These are phyloP conservation scores for Chondrostereum purpureum DNA, from an alignment of 1,284 basidiomycete species.

Conservation along the genomic window DNA sequence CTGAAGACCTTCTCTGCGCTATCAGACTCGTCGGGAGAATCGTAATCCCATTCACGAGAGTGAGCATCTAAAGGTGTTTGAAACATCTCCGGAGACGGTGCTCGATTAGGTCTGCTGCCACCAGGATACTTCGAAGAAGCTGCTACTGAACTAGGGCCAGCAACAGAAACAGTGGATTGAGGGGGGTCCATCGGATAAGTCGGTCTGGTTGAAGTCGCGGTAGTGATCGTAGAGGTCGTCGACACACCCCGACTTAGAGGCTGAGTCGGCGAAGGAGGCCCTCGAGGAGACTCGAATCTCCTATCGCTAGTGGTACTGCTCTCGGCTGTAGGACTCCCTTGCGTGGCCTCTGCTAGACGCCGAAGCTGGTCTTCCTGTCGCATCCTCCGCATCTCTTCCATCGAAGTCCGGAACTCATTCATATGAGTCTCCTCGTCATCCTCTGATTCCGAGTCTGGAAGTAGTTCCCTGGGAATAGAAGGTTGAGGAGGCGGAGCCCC, in stretches of 20 bases:
- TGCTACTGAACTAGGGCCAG: no score
- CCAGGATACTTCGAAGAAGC: no score
- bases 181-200: no score
- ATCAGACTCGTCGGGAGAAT: constrained; percentile 23
- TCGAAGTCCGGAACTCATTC: neutral
- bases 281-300: no score
- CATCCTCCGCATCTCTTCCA: neutral
- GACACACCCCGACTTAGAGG: no score
- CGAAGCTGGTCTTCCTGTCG: neutral
- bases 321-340: neutral
- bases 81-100: constrained; percentile 14
- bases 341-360: neutral
- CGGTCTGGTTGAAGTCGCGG: no score
- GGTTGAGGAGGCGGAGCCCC: neutral
- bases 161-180: no score
- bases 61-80: constrained; percentile 12
- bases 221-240: no score
- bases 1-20: constrained; percentile 29
- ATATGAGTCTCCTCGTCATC: neutral
- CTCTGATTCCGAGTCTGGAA: neutral
- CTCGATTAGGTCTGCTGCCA: neutral
- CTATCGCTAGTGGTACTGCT: no score
- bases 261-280: no score
- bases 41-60: constrained; percentile 15
- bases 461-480: neutral